Base-by-base conservation (phyloP, 2,329 filamentous ascomycete species). In the Bipolaris gigantea region DNA sequence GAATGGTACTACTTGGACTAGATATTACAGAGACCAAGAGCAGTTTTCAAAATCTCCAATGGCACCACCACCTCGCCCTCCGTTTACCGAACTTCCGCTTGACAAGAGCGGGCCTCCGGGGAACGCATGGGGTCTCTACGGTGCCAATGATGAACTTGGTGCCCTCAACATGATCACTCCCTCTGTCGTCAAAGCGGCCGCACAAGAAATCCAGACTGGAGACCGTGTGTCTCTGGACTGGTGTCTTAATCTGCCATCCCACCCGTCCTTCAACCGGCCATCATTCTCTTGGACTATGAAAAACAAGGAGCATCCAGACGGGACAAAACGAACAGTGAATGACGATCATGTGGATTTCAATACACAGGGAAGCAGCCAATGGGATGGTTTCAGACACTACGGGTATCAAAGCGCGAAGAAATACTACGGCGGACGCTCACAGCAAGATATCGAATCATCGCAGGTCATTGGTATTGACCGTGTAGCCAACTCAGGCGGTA, bases 121-220 rank as follows among this genome's bases (percentile, higher is more conserved):
- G 7, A 84, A 84, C 52, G 80, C 83, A 5, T 85, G 83, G 83
- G 81, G 81, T 0, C 76, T 83, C 4, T 84, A 81, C 56, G 82
- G 81, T 2, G 63, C 73, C 5, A 52, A 73, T 2, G 82, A 85
- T 54, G 72, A 84, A 58, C 73, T 82, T 10, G 83, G 83, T 21
- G 82, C 79, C 61, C 73, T 85, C 1, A 84, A 84, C 64, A 74
- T 83, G 2, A 74, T 85, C 49, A 84, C 81, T 0, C 75, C 79
- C 0, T 65, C 73, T n/a, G 73, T 72, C 10, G 73, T 79, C 18
- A 70, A 70, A 7, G 65, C 70, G 6, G 79, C 79, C 0, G 73
- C 78, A 0, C 66, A 71, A 16, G 79, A 81, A 60, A 81, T 82
- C 57, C 72, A 74, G 40, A 72, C 70, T 5, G 77, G 75, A 27